phyloP scores from a whole-genome alignment of 2,329 filamentous ascomycete species.

The Nigrograna mackinnonii region DNA sequence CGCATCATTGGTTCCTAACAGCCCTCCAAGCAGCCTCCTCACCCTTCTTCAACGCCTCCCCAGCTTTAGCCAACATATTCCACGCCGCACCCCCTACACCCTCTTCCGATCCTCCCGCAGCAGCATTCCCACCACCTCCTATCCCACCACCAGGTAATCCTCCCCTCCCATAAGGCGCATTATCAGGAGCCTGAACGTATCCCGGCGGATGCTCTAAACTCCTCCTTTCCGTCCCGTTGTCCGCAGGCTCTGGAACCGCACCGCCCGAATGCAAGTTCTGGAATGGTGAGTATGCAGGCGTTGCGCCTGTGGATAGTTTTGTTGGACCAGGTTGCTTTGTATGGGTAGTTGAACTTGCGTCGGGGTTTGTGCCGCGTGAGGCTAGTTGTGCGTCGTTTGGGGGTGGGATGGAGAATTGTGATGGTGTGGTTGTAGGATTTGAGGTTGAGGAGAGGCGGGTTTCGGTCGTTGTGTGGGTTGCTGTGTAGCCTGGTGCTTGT shows the following conservation, averaged over 20 bases:
- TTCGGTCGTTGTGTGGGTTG: slow-evolving; percentile 34
- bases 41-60: slow-evolving; percentile 37
- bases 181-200: slow-evolving; percentile 51
- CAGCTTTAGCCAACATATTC: slow-evolving; percentile 40
- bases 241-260: slow-evolving; percentile 11
- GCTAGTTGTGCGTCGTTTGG: slow-evolving; percentile 41
- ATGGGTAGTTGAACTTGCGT: slow-evolving; percentile 16
- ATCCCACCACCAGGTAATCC: slow-evolving; percentile 47
- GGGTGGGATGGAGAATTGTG: slow-evolving; percentile 45
- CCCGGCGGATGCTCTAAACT: slow-evolving; percentile 50
- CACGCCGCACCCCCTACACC: slow-evolving; percentile 35
- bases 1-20: slow-evolving; percentile 29
- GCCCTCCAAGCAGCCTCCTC: slow-evolving; percentile 41
- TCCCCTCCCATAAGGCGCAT: slow-evolving; percentile 34
- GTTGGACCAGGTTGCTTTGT: slow-evolving; percentile 38
- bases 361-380: slow-evolving; percentile 40
- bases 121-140: slow-evolving; percentile 31
- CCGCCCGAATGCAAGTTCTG: slow-evolving; percentile 24
- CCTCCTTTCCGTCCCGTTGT: slow-evolving; percentile 11
- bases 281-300: slow-evolving; percentile 30
- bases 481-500: slow-evolving; percentile 29
- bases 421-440: slow-evolving; percentile 26
- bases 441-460: slow-evolving; percentile 14
- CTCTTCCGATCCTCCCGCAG: slow-evolving; percentile 13
- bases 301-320: slow-evolving; percentile 42